A percentile compares a stretch with the other conserved stretches of the same genome.
phyloP scores from a whole-genome alignment of 2,329 filamentous ascomycete genomes.

The Phyllosticta citriasiana region DNA sequence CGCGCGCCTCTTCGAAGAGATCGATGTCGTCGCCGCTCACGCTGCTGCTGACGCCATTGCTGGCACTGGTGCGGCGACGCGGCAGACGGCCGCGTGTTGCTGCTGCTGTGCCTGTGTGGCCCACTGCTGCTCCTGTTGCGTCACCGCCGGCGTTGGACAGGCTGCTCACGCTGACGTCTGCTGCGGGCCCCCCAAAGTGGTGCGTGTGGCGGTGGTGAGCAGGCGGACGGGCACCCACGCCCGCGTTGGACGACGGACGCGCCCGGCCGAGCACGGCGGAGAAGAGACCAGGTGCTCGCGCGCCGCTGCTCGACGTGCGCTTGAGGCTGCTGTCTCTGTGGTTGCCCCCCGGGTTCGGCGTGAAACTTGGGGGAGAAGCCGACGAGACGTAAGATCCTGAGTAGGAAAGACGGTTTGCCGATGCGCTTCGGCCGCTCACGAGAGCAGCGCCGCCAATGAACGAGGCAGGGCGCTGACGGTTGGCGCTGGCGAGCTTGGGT shows the following conservation, averaged over 20 bases:
- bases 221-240: background rate
- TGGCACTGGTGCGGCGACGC: background rate
- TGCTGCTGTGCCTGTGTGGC: background rate
- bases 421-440: background rate
- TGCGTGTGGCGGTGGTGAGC: background rate
- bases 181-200: background rate
- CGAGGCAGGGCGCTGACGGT: background rate
- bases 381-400: background rate
- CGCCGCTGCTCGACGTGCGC: slow-evolving; percentile 3
- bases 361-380: background rate
- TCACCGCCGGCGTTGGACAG: background rate
- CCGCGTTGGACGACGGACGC: background rate
- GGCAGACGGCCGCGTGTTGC: background rate
- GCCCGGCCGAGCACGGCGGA: background rate
- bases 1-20: slow-evolving; percentile 44
- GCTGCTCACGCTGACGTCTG: slow-evolving; percentile 5
- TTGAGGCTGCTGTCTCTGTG: slow-evolving; percentile 5
- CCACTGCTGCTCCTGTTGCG: background rate
- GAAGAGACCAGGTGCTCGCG: background rate
- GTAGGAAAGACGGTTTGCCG: background rate
- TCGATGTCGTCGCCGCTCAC: slow-evolving; percentile 21
- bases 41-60: slow-evolving; percentile 15
- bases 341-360: background rate
- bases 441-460: background rate
- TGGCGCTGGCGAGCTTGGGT: background rate